A percentile compares a stretch with the other conserved stretches of the same genome.
Conservation (phyloP, 352 stramenopile species). For the Phytopythium vexans region DNA sequence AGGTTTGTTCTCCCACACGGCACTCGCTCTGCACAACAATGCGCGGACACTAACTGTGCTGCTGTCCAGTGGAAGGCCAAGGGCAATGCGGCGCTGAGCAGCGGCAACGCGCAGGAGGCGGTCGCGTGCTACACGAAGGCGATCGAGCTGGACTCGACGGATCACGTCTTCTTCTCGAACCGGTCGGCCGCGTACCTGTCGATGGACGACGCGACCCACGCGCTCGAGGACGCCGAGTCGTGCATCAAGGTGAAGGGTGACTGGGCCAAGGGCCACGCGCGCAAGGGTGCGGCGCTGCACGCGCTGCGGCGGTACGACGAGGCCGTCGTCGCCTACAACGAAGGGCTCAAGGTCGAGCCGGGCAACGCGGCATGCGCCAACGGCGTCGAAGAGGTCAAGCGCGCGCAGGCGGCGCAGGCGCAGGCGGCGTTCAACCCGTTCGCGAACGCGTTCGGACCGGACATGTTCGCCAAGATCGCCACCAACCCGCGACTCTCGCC, state of each 20-base stretch:
- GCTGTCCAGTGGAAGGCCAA: conserved; percentile 90
- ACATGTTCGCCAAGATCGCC: conserved; percentile 94
- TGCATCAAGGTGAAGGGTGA: conserved; percentile 94
- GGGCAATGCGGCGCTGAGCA: conserved; percentile 95
- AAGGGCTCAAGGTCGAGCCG: conserved; percentile 90
- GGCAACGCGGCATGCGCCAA: conserved; percentile 90
- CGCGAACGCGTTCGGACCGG: conserved; percentile 91
- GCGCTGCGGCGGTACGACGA: conserved; percentile 87
- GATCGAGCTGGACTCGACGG: conserved; percentile 93
- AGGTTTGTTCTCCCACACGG: neutral
- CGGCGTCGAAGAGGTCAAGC: conserved; percentile 93
- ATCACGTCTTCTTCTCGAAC: conserved; percentile 99
- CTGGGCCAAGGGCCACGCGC: conserved; percentile 97
- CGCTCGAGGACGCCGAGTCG: conserved; percentile 95
- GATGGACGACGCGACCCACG: conserved; percentile 88
- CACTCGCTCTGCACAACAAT: neutral
- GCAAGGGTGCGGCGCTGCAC: conserved; percentile 97
- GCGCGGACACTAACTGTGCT: too few relatives aligned
- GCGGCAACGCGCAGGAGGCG: conserved; percentile 92
- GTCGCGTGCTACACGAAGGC: conserved; percentile 97
- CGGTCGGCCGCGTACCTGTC: conserved; percentile 98
- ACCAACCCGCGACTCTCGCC: conserved; percentile 84
- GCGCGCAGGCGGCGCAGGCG: conserved; percentile 77
- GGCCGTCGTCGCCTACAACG: conserved; percentile 78
- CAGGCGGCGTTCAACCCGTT: conserved; percentile 80